These are phyloP conservation scores for Porphyra umbilicalis DNA, from an alignment of 31 red algal genomes.

Conservation along the genomic window DNA sequence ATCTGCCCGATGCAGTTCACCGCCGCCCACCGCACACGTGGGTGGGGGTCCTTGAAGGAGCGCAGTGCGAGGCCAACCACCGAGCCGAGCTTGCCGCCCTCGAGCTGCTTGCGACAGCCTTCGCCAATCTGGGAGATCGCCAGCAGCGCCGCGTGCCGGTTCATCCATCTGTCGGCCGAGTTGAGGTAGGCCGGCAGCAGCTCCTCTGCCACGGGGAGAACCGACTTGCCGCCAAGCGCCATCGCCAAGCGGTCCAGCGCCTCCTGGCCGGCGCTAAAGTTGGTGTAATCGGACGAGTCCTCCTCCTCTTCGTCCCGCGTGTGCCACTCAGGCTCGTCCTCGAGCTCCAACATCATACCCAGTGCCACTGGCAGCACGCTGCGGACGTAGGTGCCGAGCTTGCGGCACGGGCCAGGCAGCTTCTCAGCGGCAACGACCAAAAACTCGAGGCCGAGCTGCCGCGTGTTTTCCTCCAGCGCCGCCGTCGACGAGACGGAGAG, in stretches of 20 bases:
- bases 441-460: constrained; percentile 94
- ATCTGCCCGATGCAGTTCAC: constrained; percentile 99
- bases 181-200: constrained; percentile 70
- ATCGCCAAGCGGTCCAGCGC: constrained; percentile 93
- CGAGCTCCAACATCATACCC: constrained; percentile 93
- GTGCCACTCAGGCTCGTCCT: constrained; percentile 97
- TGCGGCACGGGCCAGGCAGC: constrained; percentile 67
- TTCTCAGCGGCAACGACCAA: constrained; percentile 84
- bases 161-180: constrained; percentile 58
- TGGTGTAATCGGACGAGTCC: constrained; percentile 49
- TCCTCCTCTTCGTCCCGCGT: constrained; percentile 88
- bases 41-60: constrained; percentile 78
- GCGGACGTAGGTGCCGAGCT: constrained; percentile 67
- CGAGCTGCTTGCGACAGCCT: constrained; percentile 94
- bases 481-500: constrained; percentile 48
- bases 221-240: constrained; percentile 91
- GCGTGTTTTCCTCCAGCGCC: constrained; percentile 48
- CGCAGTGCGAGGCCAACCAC: constrained; percentile 69
- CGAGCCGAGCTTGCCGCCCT: constrained; percentile 56
- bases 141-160: constrained; percentile 90
- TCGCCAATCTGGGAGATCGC: constrained; percentile 98
- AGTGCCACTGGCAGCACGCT: constrained; percentile 77
- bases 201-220: constrained; percentile 73
- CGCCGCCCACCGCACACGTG: constrained; percentile 97
- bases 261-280: constrained; percentile 89